Base-by-base conservation (phyloP, 2,329 filamentous ascomycete genomes). In the Claviceps capensis region DNA sequence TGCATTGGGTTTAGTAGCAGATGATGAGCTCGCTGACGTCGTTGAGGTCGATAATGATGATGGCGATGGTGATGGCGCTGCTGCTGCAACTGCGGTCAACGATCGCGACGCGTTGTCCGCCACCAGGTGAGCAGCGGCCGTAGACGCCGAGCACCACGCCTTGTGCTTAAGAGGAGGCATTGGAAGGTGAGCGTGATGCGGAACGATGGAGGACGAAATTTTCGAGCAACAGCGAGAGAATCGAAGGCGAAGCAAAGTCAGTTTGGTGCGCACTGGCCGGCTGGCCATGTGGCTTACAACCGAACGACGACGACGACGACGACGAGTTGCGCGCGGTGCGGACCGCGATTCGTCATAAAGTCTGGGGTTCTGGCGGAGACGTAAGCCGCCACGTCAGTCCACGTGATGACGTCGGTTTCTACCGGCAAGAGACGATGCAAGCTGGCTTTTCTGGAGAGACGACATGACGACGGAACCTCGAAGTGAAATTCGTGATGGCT, bases 101-200 rank as follows among this genome's bases (percentile, higher is more conserved):
- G 37, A 41, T 19, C 45, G 30, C 5, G 45, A 6, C 14, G 49
- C 19, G 30, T 19, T 45, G 41, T 59, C 58, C 34, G 52, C 45
- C 22, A 56, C 57, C 37, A 58, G 49, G 26, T 56, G 55, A 45
- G 49, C 48, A 34, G 52, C 54, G 34, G 51, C 57, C 47, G 54
- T 54, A 13, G 53, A 53, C n/a, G 58, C 58, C 5, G 58, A 56
- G 53, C 58, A 54, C 19, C 58, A 52, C 26, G 56, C 55, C 46
- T 44, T 55, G 44, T 54, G 57, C 44, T 54, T 55, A 13, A 62
- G 38, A 17, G 55, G 55, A 16, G 60, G 55, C 60, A 62, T 62
- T 54, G 53, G 11, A 17, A 43, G 51, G 34, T n/a, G 26, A 40
- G 36, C 46, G 19, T 23, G 53, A 52, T 52, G 52, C 30, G 47